These are phyloP conservation scores for Cornus controversa DNA, from an alignment of 148 eudicot genomes.

Conservation along the genomic window DNA sequence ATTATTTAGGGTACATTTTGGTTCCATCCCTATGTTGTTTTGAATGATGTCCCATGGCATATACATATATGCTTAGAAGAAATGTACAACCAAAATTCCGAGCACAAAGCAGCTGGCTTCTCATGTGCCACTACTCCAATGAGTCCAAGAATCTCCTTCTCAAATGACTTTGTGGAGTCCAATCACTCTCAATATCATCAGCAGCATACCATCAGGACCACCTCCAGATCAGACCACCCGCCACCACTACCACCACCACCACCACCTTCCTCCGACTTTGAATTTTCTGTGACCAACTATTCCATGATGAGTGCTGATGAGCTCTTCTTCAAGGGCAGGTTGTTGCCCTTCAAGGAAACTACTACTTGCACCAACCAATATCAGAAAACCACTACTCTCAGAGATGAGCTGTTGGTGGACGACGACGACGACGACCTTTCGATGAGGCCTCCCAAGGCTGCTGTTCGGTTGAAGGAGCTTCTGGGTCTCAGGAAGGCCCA, in stretches of 20 bases:
- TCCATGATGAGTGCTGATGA: conserved; percentile 82
- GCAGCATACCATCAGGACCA: conserved; percentile 2
- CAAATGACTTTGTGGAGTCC: conserved; percentile 84
- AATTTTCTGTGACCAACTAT: conserved; percentile 56
- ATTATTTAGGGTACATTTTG: too few relatives aligned
- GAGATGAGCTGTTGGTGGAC: conserved; percentile 60
- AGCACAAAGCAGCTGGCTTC: conserved; percentile 8
- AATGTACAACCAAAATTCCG: conserved; percentile 53
- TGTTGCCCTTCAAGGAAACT: conserved; percentile 61
- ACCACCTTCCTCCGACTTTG: conserved; percentile 65
- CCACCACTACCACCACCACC: conserved; percentile 16
- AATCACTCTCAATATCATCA: conserved; percentile 20
- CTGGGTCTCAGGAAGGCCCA: conserved; percentile 75
- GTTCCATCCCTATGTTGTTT: background rate
- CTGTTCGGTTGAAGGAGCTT: conserved; percentile 62
- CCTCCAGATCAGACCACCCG: background rate
- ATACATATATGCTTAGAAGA: conserved; percentile 57
- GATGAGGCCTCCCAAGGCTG: conserved; percentile 52
- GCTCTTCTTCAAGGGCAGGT: conserved; percentile 67
- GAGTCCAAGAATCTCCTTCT: conserved; percentile 94
- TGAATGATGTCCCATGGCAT: conserved; percentile 45
- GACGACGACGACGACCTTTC: conserved; percentile 37
- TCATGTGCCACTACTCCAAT: conserved; percentile 27
- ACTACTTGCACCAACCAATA: conserved; percentile 27
- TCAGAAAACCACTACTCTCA: conserved; percentile 52